Evolutionary conservation across 1,284 basidiomycete genomes (phyloP).

Genomic region (Amanita bisporigera): DNA sequence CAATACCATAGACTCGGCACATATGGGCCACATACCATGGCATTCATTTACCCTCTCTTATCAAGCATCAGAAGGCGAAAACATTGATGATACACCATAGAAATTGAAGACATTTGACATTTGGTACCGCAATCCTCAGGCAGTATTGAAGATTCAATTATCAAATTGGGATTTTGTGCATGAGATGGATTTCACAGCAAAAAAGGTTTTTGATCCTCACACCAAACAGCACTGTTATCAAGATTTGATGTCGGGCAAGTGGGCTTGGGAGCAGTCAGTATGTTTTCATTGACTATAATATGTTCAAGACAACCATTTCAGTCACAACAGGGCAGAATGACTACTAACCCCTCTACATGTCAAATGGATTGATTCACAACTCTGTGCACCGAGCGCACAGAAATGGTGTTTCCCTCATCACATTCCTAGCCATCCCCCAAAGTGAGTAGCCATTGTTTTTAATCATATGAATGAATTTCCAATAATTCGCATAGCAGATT

Average conservation of each 20-base stretch:
- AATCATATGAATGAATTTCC: too few relatives aligned
- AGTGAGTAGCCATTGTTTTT: too few relatives aligned
- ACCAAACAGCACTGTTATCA: too few relatives aligned
- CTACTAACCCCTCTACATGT: constrained; percentile 41
- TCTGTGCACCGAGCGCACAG: too few relatives aligned
- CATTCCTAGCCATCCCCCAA: too few relatives aligned
- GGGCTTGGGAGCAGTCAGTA: constrained; percentile 40
- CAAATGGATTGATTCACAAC: constrained; percentile 17
- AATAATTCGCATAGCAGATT: constrained; percentile 11
- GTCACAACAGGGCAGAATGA: constrained; percentile 43
- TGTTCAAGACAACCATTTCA: constrained; percentile 40
- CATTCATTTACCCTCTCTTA: too few relatives aligned
- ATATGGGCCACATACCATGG: too few relatives aligned
- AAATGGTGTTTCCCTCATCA: too few relatives aligned
- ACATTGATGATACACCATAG: too few relatives aligned
- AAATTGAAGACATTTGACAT: background rate
- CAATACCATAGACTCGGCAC: too few relatives aligned
- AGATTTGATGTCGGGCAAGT: constrained; percentile 42
- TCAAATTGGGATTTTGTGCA: constrained; percentile 29
- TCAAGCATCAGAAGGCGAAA: too few relatives aligned
- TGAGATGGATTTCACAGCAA: constrained; percentile 29
- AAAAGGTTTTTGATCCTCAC: constrained; percentile 19
- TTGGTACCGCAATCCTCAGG: constrained; percentile 24
- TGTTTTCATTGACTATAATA: background rate
- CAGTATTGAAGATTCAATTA: constrained; percentile 33